Base-by-base conservation (phyloP, 2,329 filamentous ascomycete genomes). In the Pleomassaria siparia region DNA sequence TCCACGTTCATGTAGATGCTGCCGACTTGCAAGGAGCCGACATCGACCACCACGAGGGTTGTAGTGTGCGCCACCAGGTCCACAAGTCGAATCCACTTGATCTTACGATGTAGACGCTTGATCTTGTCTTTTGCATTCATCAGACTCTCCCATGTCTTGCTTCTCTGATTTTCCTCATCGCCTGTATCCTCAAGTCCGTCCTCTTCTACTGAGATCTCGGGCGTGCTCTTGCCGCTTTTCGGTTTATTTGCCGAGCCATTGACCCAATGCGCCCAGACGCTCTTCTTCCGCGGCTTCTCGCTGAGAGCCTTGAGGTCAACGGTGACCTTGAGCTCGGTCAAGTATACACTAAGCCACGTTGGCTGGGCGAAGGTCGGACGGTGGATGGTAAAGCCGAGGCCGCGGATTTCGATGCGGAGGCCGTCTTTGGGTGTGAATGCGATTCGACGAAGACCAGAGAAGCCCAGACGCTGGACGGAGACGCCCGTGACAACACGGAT, bases 351-450 rank as follows among this genome's bases (percentile, higher is more conserved):
- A 60, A 96, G 77, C 91, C 92, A 97, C 53, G 95, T 97, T 36
- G 94, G 94, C 70, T 97, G 91, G 39, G 92, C 90, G 72, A 99
- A 97, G 5, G 94, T 97, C 11, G 94, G 94, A 4, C 91, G 85
- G 73, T 99, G 94, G 54, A 97, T 73, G 47, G 89, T 87, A 60
- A 99, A 79, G 36, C 94, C 91, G 43, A 99, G 79, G 42, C 91
- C 89, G 42, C 94, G 85, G 47, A 99, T 85, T 70, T 96, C 90
- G 70, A 99, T 84, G 62, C 87, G 87, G 63, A 96, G 77, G 59
- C 94, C 94, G 81, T 96, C 90, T 71, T 82, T 86, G 22, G 90
- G 90, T 12, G 89, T 89, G 71, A 95, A 97, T 48, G 91, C 87
- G 53, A 99, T 87, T 59, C 92, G 87, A 55, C 92, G 87, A 58